phyloP scores from a whole-genome alignment of 306 rosid species.

The Senna tora region DNA sequence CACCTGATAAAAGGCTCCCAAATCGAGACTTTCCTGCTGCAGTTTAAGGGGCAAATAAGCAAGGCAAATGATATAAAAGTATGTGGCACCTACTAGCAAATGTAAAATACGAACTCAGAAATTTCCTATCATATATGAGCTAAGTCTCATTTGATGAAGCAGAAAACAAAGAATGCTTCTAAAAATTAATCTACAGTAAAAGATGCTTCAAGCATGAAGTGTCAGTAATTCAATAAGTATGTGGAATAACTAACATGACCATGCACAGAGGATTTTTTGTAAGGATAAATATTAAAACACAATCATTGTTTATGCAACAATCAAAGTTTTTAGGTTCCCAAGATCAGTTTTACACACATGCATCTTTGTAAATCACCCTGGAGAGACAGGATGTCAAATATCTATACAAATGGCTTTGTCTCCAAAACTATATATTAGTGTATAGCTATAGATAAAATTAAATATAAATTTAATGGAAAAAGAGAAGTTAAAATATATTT shows the following conservation, averaged over 20 bases:
- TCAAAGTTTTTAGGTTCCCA: slow-evolving; percentile 10
- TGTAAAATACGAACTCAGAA: slow-evolving; percentile 24
- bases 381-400: slow-evolving; percentile 13
- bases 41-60: slow-evolving; percentile 30
- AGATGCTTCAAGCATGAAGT: slow-evolving; percentile 24
- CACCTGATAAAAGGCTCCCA: slow-evolving; percentile 83
- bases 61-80: slow-evolving; percentile 38
- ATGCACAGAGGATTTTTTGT: slow-evolving; percentile 18
- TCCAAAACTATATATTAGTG: too few relatives aligned
- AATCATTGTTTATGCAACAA: slow-evolving; percentile 2
- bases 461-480: too few relatives aligned
- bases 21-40: slow-evolving; percentile 88
- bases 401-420: background rate
- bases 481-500: too few relatives aligned
- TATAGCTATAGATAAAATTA: too few relatives aligned
- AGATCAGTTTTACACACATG: slow-evolving; percentile 12
- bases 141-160: slow-evolving; percentile 26
- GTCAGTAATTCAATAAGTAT: background rate
- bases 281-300: slow-evolving; percentile 23
- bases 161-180: slow-evolving; percentile 26
- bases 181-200: slow-evolving; percentile 29
- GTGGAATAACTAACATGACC: slow-evolving; percentile 9
- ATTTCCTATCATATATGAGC: slow-evolving; percentile 4
- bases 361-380: slow-evolving; percentile 7
- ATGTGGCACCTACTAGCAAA: slow-evolving; percentile 17